Evolutionary conservation across 75 land plant genomes (phyloP).

Genomic region (Pinus taeda): DNA sequence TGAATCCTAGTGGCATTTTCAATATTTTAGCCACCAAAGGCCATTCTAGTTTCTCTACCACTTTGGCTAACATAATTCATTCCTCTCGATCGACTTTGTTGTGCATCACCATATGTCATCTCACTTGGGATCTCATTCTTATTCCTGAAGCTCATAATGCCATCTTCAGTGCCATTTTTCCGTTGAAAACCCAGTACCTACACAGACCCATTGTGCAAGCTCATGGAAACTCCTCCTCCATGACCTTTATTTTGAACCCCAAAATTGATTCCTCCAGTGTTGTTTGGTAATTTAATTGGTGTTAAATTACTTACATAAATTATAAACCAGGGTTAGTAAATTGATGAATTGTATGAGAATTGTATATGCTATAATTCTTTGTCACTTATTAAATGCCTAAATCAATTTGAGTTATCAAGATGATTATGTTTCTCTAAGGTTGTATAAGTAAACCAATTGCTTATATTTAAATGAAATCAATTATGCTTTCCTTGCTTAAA

Average conservation of each 20-base stretch:
- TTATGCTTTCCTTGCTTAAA: too few relatives aligned
- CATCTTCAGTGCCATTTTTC: slow-evolving; percentile 2
- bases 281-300: too few relatives aligned
- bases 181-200: slow-evolving; percentile 7
- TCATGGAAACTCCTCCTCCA: slow-evolving; percentile 8
- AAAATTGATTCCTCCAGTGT: slow-evolving; percentile 6
- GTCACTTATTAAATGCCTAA: too few relatives aligned
- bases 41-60: slow-evolving; percentile 4
- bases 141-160: slow-evolving; percentile 6
- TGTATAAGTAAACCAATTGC: too few relatives aligned
- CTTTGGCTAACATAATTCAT: slow-evolving; percentile 4
- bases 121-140: slow-evolving; percentile 2
- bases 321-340: too few relatives aligned
- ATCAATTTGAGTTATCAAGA: too few relatives aligned
- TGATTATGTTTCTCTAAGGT: too few relatives aligned
- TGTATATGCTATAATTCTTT: too few relatives aligned
- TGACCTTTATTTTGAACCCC: slow-evolving; percentile 7
- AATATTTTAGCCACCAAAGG: slow-evolving; percentile 7
- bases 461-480: too few relatives aligned
- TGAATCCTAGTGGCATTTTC: not conserved
- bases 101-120: slow-evolving; percentile 4
- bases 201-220: slow-evolving; percentile 11
- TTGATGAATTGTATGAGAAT: too few relatives aligned
- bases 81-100: slow-evolving; percentile 1
- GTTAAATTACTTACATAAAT: too few relatives aligned